Conservation (phyloP, 148 eudicot species). For the Rhododendron vialii region DNA sequence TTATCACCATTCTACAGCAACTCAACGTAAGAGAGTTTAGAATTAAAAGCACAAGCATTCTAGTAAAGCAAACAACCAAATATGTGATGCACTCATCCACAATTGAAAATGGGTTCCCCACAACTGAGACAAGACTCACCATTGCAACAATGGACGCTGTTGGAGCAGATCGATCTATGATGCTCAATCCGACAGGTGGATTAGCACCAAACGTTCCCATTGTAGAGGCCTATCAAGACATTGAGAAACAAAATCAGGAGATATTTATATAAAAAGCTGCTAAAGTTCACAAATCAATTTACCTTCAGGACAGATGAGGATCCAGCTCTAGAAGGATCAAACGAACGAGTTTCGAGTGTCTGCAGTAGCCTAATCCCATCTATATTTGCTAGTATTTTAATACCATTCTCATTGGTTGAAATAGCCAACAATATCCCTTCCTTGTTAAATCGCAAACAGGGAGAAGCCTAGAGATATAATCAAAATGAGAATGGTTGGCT, state of each 20-base stretch:
- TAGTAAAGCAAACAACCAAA: neutral
- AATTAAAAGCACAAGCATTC: neutral
- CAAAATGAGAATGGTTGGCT: slow-evolving; percentile 11
- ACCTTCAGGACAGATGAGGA: slow-evolving; percentile 64
- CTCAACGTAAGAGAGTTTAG: slow-evolving; percentile 5
- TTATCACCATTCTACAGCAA: slow-evolving; percentile 62
- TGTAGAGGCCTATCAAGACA: slow-evolving; percentile 44
- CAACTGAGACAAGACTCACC: slow-evolving; percentile 27
- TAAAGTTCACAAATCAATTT: slow-evolving; percentile 4
- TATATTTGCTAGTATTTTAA: slow-evolving; percentile 74
- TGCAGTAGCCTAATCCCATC: slow-evolving; percentile 64
- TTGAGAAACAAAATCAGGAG: slow-evolving; percentile 9
- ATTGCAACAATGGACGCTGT: slow-evolving; percentile 49
- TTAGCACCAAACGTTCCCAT: slow-evolving; percentile 50
- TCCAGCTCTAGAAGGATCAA: slow-evolving; percentile 64
- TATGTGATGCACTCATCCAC: neutral
- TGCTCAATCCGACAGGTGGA: slow-evolving; percentile 45
- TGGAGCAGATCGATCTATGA: slow-evolving; percentile 57
- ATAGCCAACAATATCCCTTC: slow-evolving; percentile 82
- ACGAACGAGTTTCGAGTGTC: slow-evolving; percentile 49
- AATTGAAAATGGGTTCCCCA: neutral
- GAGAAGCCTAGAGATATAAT: slow-evolving; percentile 56
- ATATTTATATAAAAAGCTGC: slow-evolving; percentile 1
- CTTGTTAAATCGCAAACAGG: slow-evolving; percentile 84
- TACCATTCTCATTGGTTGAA: slow-evolving; percentile 78